A percentile compares a stretch with the other conserved stretches of the same genome.
Evolutionary conservation across 2,329 filamentous ascomycete genomes (phyloP).

Genomic region (Cryphonectria parasitica): DNA sequence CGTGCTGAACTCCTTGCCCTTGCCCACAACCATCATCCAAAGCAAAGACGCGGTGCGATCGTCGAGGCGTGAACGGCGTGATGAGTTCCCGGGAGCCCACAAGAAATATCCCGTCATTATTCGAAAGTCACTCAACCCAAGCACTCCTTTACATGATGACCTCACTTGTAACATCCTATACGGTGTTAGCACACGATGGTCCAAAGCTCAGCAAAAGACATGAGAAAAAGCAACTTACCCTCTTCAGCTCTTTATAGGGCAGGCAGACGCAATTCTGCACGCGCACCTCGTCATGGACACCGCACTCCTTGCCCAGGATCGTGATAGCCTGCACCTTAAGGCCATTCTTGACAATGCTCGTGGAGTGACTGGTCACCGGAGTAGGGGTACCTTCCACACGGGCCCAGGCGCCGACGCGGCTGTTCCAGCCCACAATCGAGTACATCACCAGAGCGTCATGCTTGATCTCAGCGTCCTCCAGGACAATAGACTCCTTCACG

Average conservation of each 20-base stretch:
- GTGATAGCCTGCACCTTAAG: slow-evolving; percentile 99
- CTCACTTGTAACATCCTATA: slow-evolving; percentile 78
- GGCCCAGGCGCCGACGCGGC: slow-evolving; percentile 95
- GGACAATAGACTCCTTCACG: slow-evolving; percentile 93
- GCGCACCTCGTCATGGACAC: slow-evolving; percentile 88
- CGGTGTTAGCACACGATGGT: slow-evolving; percentile 1
- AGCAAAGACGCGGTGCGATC: neutral
- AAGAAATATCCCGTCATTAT: neutral
- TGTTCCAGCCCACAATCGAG: slow-evolving; percentile 96
- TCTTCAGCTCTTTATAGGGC: slow-evolving; percentile 97
- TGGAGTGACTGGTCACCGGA: slow-evolving; percentile 83
- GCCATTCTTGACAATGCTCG: slow-evolving; percentile 95
- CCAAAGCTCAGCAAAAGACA: neutral
- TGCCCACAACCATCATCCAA: neutral
- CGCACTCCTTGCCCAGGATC: slow-evolving; percentile 95
- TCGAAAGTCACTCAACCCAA: neutral
- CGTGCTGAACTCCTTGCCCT: neutral
- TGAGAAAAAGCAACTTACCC: slow-evolving; percentile 62
- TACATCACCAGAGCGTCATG: slow-evolving; percentile 96
- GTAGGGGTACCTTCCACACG: slow-evolving; percentile 95
- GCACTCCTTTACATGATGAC: slow-evolving; percentile 61
- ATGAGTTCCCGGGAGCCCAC: too few relatives aligned
- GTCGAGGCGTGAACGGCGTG: neutral
- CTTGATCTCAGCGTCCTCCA: slow-evolving; percentile 94
- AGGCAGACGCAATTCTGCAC: slow-evolving; percentile 98